Conservation (phyloP, 2,329 filamentous ascomycete genomes). For the Apiospora aurea region DNA sequence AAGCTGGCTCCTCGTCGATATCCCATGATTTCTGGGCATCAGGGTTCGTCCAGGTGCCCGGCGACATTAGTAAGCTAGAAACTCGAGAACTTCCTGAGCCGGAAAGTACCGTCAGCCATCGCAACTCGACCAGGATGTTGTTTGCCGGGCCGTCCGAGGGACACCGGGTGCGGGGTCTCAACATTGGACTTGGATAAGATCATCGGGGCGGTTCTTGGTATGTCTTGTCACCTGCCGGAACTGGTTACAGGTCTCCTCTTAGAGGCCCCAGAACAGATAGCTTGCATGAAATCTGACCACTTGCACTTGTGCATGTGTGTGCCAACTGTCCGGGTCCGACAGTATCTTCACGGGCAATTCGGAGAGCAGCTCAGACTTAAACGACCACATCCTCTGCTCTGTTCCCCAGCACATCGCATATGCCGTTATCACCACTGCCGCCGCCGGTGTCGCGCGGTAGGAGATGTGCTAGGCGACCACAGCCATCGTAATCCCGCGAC, state of each 20-base stretch:
- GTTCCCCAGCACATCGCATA: background rate
- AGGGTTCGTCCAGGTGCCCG: background rate
- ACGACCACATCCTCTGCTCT: background rate
- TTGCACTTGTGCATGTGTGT: background rate
- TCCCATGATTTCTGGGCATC: background rate
- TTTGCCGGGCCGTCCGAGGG: slow-evolving; percentile 1
- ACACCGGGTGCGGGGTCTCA: background rate
- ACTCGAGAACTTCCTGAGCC: background rate
- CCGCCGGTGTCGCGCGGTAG: no score
- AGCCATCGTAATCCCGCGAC: no score
- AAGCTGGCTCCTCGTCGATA: background rate
- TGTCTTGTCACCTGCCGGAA: slow-evolving; percentile 16
- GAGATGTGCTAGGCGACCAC: no score
- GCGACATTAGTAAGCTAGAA: background rate
- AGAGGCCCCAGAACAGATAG: background rate
- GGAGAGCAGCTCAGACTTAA: background rate
- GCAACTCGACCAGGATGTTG: background rate
- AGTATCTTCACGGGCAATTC: background rate
- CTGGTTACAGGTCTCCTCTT: background rate
- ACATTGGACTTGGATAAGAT: slow-evolving; percentile 18
- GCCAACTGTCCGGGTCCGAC: background rate
- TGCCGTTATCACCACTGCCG: background rate
- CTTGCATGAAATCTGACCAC: no score
- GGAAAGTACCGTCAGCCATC: background rate
- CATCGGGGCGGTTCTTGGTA: background rate